Percentiles rank a stretch among this genome's conserved stretches.
Evolutionary conservation across 2,329 filamentous ascomycete species (phyloP).

Genomic region (Diplodia corticola): DNA sequence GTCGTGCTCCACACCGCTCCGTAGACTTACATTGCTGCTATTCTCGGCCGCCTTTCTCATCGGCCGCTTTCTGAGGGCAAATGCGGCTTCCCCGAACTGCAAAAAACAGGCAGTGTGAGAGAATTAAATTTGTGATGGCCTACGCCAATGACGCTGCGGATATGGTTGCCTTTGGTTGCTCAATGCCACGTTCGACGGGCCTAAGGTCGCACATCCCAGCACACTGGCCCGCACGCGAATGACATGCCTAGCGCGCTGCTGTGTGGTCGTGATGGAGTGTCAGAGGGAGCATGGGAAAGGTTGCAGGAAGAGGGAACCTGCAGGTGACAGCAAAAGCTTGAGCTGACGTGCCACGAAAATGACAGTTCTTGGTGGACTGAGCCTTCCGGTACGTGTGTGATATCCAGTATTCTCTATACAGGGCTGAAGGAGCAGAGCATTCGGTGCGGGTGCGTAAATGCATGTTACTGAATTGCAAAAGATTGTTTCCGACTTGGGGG

Average conservation of each 20-base stretch:
- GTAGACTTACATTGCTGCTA: background rate
- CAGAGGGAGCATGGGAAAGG: background rate
- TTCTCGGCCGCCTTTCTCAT: background rate
- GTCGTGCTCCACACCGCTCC: background rate
- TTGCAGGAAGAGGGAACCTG: background rate
- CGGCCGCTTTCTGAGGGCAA: no score
- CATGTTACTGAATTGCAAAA: background rate
- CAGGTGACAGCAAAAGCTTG: background rate
- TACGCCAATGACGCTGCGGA: background rate
- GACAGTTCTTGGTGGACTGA: background rate
- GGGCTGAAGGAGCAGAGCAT: background rate
- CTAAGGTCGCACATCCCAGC: background rate
- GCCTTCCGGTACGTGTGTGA: background rate
- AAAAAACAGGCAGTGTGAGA: background rate
- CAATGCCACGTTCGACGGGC: background rate
- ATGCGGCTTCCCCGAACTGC: no score
- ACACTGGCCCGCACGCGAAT: background rate
- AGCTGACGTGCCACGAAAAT: background rate
- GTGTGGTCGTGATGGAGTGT: background rate
- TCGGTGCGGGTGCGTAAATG: background rate
- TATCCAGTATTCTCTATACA: background rate
- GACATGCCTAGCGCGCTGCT: background rate
- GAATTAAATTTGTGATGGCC: background rate
- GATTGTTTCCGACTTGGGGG: no score
- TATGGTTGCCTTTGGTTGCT: background rate